Conservation (phyloP, 768 basidiomycete species). For the Trametes elegans region DNA sequence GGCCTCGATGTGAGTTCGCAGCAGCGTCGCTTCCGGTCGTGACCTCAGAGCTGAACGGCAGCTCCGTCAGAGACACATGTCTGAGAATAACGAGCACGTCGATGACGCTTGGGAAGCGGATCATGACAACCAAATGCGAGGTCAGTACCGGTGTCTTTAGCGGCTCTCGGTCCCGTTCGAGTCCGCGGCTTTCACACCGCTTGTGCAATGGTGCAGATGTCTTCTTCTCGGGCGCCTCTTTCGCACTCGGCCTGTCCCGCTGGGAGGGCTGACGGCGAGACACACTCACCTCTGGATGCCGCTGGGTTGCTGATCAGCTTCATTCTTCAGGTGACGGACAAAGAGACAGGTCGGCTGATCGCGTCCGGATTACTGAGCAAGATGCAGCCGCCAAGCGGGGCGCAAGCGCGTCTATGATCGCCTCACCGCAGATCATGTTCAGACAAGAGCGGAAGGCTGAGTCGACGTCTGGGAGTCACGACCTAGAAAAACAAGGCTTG, state of each 20-base stretch:
- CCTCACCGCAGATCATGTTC: too few species aligned
- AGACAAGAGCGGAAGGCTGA: too few species aligned
- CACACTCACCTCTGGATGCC: too few species aligned
- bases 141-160: conserved; percentile 35
- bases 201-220: too few species aligned
- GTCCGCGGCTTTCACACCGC: neutral
- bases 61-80: conserved; percentile 51
- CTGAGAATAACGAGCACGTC: conserved; percentile 63
- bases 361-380: conserved; percentile 70
- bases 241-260: too few species aligned
- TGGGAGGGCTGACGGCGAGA: too few species aligned
- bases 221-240: too few species aligned
- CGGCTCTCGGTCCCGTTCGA: conserved; percentile 1
- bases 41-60: conserved; percentile 2
- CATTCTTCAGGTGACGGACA: conserved; percentile 53
- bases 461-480: too few species aligned
- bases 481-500: too few species aligned
- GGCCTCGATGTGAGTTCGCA: conserved; percentile 50
- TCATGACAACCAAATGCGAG: conserved; percentile 74
- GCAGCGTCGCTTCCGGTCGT: neutral
- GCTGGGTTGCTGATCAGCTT: too few species aligned
- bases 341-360: conserved; percentile 52
- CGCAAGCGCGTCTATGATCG: too few species aligned
- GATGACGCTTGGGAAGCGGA: conserved; percentile 61
- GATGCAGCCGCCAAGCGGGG: conserved; percentile 55